These are phyloP conservation scores for Mortierella sp. DNA, from an alignment of 371 early-diverging fungal species.

Conservation along the genomic window DNA sequence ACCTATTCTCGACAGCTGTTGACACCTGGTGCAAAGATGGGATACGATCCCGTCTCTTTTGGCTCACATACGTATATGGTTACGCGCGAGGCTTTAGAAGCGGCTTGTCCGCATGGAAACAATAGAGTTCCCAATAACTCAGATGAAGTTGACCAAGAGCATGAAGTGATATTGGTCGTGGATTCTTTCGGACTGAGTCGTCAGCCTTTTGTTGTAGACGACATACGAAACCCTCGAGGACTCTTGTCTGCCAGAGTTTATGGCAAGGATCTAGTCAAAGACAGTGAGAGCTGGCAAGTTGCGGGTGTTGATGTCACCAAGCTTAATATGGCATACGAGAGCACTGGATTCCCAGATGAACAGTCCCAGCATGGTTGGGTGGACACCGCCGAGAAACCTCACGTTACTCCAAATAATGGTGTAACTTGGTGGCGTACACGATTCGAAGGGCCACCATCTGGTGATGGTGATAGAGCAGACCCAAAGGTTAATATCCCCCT, in stretches of 20 bases:
- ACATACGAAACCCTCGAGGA: conserved; percentile 84
- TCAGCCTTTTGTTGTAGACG: conserved; percentile 82
- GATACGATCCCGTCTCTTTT: conserved; percentile 75
- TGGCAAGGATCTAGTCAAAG: conserved; percentile 50
- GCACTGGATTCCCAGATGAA: conserved; percentile 86
- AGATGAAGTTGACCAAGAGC: conserved; percentile 13
- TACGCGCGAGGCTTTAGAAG: conserved; percentile 13
- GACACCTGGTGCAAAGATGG: conserved; percentile 76
- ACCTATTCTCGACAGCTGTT: conserved; percentile 77
- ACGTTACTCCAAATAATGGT: conserved; percentile 38
- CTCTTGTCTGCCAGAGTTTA: conserved; percentile 69
- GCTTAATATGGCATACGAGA: conserved; percentile 66
- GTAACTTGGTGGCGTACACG: conserved; percentile 57
- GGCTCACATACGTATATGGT: conserved; percentile 34
- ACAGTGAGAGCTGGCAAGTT: conserved; percentile 71
- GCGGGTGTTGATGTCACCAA: conserved; percentile 82
- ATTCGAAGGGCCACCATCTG: conserved; percentile 52
- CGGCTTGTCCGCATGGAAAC: not conserved
- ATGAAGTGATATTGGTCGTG: conserved; percentile 76
- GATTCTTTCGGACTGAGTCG: conserved; percentile 84
- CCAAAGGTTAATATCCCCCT: conserved; percentile 64
- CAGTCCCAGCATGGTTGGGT: conserved; percentile 18
- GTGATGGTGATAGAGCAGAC: not conserved
- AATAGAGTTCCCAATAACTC: not conserved
- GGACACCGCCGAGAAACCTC: conserved; percentile 7